A percentile compares a stretch with the other conserved stretches of the same genome.
phyloP scores from a whole-genome alignment of 768 basidiomycete genomes.

The Asterophora parasitica region DNA sequence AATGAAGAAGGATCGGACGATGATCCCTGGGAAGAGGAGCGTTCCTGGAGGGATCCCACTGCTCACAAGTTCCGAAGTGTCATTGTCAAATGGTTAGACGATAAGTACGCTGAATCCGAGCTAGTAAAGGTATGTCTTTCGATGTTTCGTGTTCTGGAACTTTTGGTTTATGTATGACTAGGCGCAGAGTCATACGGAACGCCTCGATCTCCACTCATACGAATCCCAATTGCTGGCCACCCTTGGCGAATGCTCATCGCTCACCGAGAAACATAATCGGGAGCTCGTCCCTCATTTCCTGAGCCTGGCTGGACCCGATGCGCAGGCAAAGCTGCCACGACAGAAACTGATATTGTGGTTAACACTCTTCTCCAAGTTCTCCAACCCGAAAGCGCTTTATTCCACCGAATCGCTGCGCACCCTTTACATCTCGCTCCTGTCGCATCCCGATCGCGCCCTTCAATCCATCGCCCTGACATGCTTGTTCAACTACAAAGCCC shows the following conservation, averaged over 20 bases:
- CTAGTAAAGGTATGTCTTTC: conserved; percentile 28
- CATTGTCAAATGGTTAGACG: conserved; percentile 45
- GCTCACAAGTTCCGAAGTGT: conserved; percentile 54
- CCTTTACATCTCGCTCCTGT: conserved; percentile 70
- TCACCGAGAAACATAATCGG: conserved; percentile 86
- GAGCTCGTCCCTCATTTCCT: conserved; percentile 87
- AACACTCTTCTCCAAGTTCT: conserved; percentile 81
- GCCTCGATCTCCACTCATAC: conserved; percentile 73
- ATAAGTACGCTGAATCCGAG: conserved; percentile 21
- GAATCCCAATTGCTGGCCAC: conserved; percentile 74
- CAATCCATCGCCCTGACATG: conserved; percentile 76
- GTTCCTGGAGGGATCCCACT: conserved; percentile 74
- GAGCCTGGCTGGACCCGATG: conserved; percentile 35
- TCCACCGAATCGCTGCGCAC: conserved; percentile 58
- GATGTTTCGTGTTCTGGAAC: neutral
- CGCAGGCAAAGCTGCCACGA: conserved; percentile 43
- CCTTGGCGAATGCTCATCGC: conserved; percentile 59
- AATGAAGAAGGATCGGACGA: conserved; percentile 20
- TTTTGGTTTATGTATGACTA: conserved; percentile 15
- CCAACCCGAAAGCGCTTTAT: conserved; percentile 87
- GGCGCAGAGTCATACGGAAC: conserved; percentile 34
- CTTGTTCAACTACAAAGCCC: conserved; percentile 75
- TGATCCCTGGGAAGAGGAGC: conserved; percentile 62
- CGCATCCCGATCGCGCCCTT: conserved; percentile 77
- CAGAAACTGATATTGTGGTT: conserved; percentile 73